A percentile compares a stretch with the other conserved stretches of the same genome.
These are phyloP conservation scores for Beauveria bassiana DNA, from an alignment of 2,329 filamentous ascomycete species.

Conservation along the genomic window DNA sequence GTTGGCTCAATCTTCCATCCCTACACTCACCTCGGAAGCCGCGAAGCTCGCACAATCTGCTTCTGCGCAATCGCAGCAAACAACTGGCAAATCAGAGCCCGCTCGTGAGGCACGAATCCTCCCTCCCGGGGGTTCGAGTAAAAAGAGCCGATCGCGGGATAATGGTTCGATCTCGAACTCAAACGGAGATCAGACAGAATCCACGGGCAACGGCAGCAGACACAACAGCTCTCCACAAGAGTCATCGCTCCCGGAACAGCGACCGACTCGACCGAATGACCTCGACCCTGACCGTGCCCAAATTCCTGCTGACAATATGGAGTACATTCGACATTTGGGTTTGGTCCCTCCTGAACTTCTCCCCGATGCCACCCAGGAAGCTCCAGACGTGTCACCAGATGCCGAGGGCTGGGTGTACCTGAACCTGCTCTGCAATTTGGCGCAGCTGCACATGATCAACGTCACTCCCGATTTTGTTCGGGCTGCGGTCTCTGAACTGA, in stretches of 20 bases:
- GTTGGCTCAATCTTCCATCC: background rate
- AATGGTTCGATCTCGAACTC: conserved; percentile 39
- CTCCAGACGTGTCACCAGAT: conserved; percentile 48
- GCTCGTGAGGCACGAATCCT: conserved; percentile 44
- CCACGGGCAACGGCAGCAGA: conserved; percentile 26
- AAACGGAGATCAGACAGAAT: conserved; percentile 39
- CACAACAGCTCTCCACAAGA: conserved; percentile 34
- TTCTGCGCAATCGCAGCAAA: background rate
- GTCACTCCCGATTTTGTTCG: conserved; percentile 73
- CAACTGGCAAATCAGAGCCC: conserved; percentile 23
- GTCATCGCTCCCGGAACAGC: conserved; percentile 52
- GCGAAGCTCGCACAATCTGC: background rate
- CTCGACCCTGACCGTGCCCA: conserved; percentile 73
- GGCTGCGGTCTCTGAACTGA: conserved; percentile 60
- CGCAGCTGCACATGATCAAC: conserved; percentile 77
- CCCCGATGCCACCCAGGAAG: conserved; percentile 28
- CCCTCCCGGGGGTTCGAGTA: conserved; percentile 23
- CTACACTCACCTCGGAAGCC: background rate
- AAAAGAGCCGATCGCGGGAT: conserved; percentile 35
- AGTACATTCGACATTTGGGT: conserved; percentile 70
- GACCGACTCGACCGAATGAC: conserved; percentile 69
- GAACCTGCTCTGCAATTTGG: conserved; percentile 72
- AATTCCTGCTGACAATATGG: conserved; percentile 67
- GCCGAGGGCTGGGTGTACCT: conserved; percentile 75
- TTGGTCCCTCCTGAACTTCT: conserved; percentile 52